Evolutionary conservation across 2,329 filamentous ascomycete species (phyloP).

Genomic region (Bisporella sp.): DNA sequence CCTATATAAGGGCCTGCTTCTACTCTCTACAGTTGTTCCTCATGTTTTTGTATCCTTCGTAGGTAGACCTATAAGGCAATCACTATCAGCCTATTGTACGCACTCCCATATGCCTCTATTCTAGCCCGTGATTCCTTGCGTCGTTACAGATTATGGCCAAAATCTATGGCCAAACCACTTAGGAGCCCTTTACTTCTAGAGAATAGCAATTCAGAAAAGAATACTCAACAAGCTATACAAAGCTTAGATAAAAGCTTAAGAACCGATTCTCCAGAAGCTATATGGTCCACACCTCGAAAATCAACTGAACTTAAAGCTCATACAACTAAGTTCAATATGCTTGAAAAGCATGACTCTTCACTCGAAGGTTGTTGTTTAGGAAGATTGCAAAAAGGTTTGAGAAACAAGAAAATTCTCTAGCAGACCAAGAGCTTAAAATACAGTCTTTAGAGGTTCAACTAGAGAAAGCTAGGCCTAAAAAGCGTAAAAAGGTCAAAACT

Average conservation of each 20-base stretch:
- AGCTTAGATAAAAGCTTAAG: neutral
- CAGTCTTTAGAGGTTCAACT: slow-evolving; percentile 1
- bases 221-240: no score
- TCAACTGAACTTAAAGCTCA: neutral
- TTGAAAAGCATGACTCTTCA: neutral
- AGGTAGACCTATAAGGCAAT: no score
- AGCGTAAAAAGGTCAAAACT: neutral
- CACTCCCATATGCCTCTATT: no score
- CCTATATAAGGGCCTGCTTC: no score
- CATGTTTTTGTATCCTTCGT: no score
- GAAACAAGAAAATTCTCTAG: neutral
- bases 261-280: neutral
- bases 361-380: neutral
- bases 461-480: neutral
- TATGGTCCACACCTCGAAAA: neutral
- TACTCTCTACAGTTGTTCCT: no score
- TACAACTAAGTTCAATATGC: neutral
- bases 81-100: no score
- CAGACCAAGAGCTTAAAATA: neutral
- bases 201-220: no score
- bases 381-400: slow-evolving; percentile 2
- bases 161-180: no score
- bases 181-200: no score
- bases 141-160: no score
- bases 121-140: no score